Base-by-base conservation (phyloP, 768 basidiomycete species). In the Tulasnella calospora region DNA sequence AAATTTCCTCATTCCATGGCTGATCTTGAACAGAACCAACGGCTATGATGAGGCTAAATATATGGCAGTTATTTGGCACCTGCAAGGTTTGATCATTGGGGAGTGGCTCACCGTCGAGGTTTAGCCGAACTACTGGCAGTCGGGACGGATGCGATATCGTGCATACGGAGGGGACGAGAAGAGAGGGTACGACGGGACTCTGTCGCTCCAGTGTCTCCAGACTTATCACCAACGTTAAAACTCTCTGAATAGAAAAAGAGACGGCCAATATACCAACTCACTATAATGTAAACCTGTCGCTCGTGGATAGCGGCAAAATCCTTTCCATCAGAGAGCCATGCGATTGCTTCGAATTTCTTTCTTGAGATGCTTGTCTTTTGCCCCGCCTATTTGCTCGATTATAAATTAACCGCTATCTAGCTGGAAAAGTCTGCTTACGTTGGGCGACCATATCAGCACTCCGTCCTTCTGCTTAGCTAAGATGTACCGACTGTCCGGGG, bases 281-380 rank as follows among this genome's bases (percentile, higher is more conserved):
- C 79, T 19, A 80, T n/a, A 21, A 73, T 74, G 67, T 67, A 41
- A 17, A 92, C 90, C 79, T 86, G 85, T 76, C 87, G 89, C 23
- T 88, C 89, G 83, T 93, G 92, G 21, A 93, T 90, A 13, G 90
- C 91, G 77, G 92, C 83, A 86, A 94, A 92, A 10, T 88, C 86
- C 84, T 90, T 86, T 57, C 91, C 89, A 77, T 86, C 86, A 17
- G 92, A 90, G 79, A 89, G 87, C 92, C 92, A 94, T 15, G 88
- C 86, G 46, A 92, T 86, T 0, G 91, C 87, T 81, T 92, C 90
- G 21, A 93, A 88, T 33, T 84, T 82, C 30, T 85, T 84, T 47
- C 86, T 83, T 10, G 91, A 86, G 79, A 90, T 88, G 69, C 93
- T 91, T 33, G 15, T 7, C 82, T 86, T 89, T 76, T 85, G 87